Conservation (phyloP, 106 monocot genomes). For the Iris macrosiphon region DNA sequence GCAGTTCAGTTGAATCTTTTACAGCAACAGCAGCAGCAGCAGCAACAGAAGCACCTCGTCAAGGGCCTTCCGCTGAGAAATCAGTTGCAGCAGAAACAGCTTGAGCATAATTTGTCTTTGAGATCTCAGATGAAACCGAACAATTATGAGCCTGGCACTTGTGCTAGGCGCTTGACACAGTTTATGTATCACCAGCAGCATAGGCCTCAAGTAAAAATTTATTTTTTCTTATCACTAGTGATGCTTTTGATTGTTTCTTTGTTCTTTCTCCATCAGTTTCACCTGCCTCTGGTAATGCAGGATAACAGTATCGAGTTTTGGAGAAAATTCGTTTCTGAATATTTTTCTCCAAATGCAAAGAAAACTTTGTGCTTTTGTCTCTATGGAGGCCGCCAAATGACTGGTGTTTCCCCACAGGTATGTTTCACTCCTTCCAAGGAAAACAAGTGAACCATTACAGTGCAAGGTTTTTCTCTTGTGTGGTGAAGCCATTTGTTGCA, state of each 20-base stretch:
- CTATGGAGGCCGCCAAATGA: conserved; percentile 57
- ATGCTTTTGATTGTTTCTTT: neutral
- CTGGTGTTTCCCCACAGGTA: conserved; percentile 65
- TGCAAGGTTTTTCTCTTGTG: too few species aligned
- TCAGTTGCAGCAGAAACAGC: conserved; percentile 47
- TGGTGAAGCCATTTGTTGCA: too few species aligned
- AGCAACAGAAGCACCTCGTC: conserved; percentile 30
- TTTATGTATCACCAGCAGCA: conserved; percentile 87
- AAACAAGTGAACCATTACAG: too few species aligned
- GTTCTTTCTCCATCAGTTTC: too few species aligned
- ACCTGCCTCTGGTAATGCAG: conserved; percentile 16
- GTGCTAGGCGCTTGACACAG: conserved; percentile 71
- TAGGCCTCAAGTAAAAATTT: conserved; percentile 74
- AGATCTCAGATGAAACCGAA: conserved; percentile 51
- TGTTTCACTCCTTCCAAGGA: neutral
- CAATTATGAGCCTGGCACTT: conserved; percentile 81
- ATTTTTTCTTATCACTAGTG: neutral
- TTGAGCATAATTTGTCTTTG: conserved; percentile 31
- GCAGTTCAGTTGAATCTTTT: conserved; percentile 39
- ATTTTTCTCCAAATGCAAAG: conserved; percentile 56
- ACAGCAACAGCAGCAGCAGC: conserved; percentile 65
- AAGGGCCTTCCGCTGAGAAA: conserved; percentile 23
- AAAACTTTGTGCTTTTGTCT: conserved; percentile 69
- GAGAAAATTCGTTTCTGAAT: conserved; percentile 60
- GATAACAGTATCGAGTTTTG: conserved; percentile 84